Evolutionary conservation across 2,329 filamentous ascomycete genomes (phyloP), one percentile per base, ranked within the genome.

Genomic region (Ceratocystis lukuohia): DNA sequence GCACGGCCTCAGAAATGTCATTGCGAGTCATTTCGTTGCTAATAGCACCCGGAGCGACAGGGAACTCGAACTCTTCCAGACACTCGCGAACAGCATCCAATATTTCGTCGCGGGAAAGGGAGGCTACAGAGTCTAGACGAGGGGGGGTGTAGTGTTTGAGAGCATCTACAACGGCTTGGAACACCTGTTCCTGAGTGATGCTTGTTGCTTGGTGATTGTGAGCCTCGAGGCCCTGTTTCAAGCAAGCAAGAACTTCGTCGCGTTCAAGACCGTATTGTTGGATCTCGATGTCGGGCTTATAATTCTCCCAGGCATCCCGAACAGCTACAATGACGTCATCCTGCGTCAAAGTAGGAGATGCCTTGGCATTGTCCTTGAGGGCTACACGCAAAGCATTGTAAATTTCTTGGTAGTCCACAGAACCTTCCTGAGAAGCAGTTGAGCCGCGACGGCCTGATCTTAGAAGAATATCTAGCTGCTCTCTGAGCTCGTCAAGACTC

Each of bases 231-330:
- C 93, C 93, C 76, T 96, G 88, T 70, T 89, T 86, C 30, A 97
- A 80, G 70, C 91, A 96, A 48, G 88, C 85, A 15, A 97, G 79
- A 61, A 97, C 88, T 72, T 97, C 93, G 12, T 96, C 91, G 4
- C 91, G 84, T 74, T 96, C 93, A 0, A 97, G 79, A 1, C 92
- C 93, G 69, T 95, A 88, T 71, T 96, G 91, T 71, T 96, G 88
- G 3, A 96, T 82, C 71, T 96, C 88, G 63, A 96, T 91, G 71
- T 96, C 91, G 0, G 93, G 93, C 76, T 96, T 96, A 76, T 96
- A 96, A 65, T 86, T 89, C 73, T 96, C 93, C 85, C 91, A 96
- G 0, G 92, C 93, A 71, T 96, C 91, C 70, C 87, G 86, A 15
- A 97, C 88, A 2, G 92, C 91, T 33, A 88, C 83, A 1, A 97